Conservation (phyloP, 1,139 yeast genomes). For the Pneumocystis sp. region DNA sequence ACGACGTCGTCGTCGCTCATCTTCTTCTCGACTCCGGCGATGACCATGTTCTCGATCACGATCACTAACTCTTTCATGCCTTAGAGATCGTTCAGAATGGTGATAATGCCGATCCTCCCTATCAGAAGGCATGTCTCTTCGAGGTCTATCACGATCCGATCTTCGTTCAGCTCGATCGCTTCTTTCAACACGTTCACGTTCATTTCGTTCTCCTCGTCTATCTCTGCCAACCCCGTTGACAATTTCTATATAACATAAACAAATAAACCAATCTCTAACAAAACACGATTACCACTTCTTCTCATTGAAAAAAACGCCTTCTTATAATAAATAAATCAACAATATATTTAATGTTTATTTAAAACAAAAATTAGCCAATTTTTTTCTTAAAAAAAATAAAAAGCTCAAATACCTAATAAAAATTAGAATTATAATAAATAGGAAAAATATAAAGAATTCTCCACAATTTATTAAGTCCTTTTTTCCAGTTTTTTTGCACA, state of each 20-base stretch:
- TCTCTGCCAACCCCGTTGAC: not conserved
- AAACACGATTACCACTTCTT: not conserved
- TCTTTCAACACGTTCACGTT: constrained; percentile 4
- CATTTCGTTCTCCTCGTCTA: constrained; percentile 3
- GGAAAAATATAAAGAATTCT: not conserved
- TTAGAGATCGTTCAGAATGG: constrained; percentile 3
- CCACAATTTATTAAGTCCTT: not conserved
- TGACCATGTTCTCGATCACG: constrained; percentile 4
- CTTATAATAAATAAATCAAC: not conserved
- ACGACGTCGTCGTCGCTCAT: constrained; percentile 2
- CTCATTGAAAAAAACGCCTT: not conserved
- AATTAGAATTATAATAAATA: not conserved
- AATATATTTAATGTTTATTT: not conserved
- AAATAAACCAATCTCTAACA: not conserved
- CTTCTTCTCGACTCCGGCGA: constrained; percentile 1
- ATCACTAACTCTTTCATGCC: constrained; percentile 1
- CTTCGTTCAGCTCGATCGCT: not conserved
- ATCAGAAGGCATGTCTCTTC: not conserved
- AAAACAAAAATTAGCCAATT: not conserved
- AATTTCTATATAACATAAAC: constrained; percentile 7
- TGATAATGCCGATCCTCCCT: not conserved
- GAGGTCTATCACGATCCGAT: constrained; percentile 2
- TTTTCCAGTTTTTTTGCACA: not conserved
- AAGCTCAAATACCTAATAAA: not conserved
- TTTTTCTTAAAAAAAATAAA: not conserved